phyloP scores from a whole-genome alignment of 805 yeast species.

The Candida namnaoensis region DNA sequence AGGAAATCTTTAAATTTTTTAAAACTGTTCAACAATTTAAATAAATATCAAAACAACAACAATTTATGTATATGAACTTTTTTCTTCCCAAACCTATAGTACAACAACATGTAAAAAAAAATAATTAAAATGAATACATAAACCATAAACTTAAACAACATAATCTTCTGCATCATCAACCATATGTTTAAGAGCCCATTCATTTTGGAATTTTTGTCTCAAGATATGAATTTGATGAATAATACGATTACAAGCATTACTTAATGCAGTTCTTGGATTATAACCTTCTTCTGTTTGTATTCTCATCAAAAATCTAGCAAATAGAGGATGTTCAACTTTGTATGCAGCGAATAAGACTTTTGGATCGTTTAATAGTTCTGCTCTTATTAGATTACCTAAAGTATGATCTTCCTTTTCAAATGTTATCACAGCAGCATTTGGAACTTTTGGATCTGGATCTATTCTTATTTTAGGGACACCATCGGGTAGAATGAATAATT shows the following conservation, averaged over 20 bases:
- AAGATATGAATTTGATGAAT: slow-evolving; percentile 72
- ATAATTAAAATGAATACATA: too few species aligned
- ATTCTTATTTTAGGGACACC: slow-evolving; percentile 88
- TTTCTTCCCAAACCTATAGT: too few species aligned
- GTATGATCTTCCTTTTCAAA: slow-evolving; percentile 98
- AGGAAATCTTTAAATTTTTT: too few species aligned
- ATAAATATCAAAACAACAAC: too few species aligned
- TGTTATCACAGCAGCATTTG: slow-evolving; percentile 87
- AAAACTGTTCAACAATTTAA: too few species aligned
- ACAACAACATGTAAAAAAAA: too few species aligned
- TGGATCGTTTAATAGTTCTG: slow-evolving; percentile 78
- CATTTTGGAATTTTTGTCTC: slow-evolving; percentile 74
- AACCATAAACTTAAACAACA: too few species aligned
- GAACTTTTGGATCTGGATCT: slow-evolving; percentile 90
- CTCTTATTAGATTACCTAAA: slow-evolving; percentile 79
- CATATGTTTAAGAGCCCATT: slow-evolving; percentile 85
- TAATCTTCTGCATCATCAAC: slow-evolving; percentile 39
- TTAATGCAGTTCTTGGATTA: slow-evolving; percentile 83
- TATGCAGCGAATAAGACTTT: slow-evolving; percentile 95
- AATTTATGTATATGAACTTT: too few species aligned
- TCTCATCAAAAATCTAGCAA: slow-evolving; percentile 90
- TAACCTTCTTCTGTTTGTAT: slow-evolving; percentile 95
- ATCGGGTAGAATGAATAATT: slow-evolving; percentile 92
- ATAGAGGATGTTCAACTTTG: slow-evolving; percentile 95
- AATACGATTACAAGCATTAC: slow-evolving; percentile 79